phyloP scores from a whole-genome alignment of 2,329 filamentous ascomycete genomes.

The Calonectria hawksworthii region DNA sequence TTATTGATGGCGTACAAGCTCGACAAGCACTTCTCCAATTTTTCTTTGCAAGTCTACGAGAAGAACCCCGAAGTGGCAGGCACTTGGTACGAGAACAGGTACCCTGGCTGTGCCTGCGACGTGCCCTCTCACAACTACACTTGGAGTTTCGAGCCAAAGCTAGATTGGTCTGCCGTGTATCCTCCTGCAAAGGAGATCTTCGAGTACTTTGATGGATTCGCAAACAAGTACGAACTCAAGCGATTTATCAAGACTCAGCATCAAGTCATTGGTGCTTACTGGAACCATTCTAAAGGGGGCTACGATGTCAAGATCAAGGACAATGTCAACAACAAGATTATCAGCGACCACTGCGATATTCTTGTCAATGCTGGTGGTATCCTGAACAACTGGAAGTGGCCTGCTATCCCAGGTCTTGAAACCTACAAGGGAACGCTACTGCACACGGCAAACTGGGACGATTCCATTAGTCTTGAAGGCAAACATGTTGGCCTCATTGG shows the following conservation, averaged over 20 bases:
- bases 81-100: conserved; percentile 72
- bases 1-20: conserved; percentile 32
- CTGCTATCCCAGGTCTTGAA: conserved; percentile 61
- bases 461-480: conserved; percentile 54
- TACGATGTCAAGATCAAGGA: conserved; percentile 60
- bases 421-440: conserved; percentile 63
- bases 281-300: conserved; percentile 58
- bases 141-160: conserved; percentile 60
- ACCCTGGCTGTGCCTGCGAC: conserved; percentile 70
- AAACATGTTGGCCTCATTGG: conserved; percentile 60
- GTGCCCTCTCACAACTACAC: conserved; percentile 67
- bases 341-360: conserved; percentile 55
- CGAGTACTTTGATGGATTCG: conserved; percentile 64
- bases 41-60: conserved; percentile 60
- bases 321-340: background rate
- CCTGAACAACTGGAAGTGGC: conserved; percentile 66
- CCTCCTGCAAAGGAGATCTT: conserved; percentile 68
- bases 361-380: conserved; percentile 63
- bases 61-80: conserved; percentile 69
- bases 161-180: conserved; percentile 69
- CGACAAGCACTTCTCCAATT: conserved; percentile 29
- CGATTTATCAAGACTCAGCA: conserved; percentile 60
- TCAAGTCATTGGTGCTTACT: conserved; percentile 57
- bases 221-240: conserved; percentile 62
- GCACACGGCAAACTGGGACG: conserved; percentile 67